Conservation (phyloP, 352 stramenopile genomes). For the Albugo laibachii region DNA sequence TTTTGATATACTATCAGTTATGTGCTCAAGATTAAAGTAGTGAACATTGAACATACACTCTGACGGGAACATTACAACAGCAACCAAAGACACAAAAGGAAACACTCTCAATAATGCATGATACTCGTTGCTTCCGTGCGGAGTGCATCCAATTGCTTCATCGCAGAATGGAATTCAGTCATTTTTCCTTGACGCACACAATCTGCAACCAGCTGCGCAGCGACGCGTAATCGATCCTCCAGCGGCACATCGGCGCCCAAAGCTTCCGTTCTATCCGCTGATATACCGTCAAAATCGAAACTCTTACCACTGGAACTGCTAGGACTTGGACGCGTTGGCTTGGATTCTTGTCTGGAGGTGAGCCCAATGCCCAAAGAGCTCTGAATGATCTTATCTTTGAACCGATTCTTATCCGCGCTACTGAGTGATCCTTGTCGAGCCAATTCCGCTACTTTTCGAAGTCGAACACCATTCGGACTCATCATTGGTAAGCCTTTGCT, state of each 20-base stretch:
- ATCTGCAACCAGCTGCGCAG: conserved; percentile 45
- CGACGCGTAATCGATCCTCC: conserved; percentile 41
- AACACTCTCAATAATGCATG: conserved; percentile 19
- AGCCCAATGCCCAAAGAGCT: conserved; percentile 33
- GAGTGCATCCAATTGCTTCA: conserved; percentile 61
- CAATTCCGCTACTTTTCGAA: conserved; percentile 62
- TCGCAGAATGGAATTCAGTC: conserved; percentile 57
- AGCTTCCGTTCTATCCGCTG: neutral
- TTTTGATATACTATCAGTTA: no score
- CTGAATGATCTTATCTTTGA: conserved; percentile 77
- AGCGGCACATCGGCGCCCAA: conserved; percentile 8
- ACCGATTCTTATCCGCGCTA: conserved; percentile 64
- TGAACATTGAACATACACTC: no score
- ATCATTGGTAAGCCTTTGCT: conserved; percentile 56
- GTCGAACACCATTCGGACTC: conserved; percentile 50
- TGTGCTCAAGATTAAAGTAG: no score
- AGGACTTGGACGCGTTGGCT: no score
- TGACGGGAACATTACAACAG: no score
- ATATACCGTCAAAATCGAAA: conserved; percentile 1
- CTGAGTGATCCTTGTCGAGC: conserved; percentile 57
- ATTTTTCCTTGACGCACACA: conserved; percentile 66
- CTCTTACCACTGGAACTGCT: conserved; percentile 11
- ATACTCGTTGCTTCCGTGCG: conserved; percentile 58
- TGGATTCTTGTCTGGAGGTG: conserved; percentile 22
- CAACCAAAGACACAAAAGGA: no score